Conservation (phyloP, 208 protist genomes). For the Trypanosomatidae sp. region DNA sequence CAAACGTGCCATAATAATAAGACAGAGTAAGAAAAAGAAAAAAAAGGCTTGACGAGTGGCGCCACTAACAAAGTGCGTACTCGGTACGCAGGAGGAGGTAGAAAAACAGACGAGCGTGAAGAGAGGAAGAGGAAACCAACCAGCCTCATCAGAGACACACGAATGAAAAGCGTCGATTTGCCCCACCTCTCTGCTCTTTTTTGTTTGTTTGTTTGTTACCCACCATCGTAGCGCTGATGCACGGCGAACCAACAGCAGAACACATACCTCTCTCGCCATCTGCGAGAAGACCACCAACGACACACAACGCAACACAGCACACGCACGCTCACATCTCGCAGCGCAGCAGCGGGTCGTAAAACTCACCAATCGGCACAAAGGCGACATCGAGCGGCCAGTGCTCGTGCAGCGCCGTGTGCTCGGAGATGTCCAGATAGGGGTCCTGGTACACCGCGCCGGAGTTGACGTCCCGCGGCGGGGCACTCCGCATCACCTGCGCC, state of each 20-base stretch:
- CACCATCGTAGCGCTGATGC: too few relatives aligned
- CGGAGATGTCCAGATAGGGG: slow-evolving; percentile 80
- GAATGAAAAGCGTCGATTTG: too few relatives aligned
- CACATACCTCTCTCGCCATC: neutral
- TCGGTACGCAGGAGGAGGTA: neutral
- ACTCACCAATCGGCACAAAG: slow-evolving; percentile 81
- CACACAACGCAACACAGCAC: neutral
- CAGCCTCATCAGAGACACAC: too few relatives aligned
- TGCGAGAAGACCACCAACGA: neutral
- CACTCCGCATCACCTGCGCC: slow-evolving; percentile 59
- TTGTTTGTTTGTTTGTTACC: too few relatives aligned
- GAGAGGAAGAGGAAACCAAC: too few relatives aligned
- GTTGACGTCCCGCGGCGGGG: slow-evolving; percentile 50
- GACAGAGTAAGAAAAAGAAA: too few relatives aligned
- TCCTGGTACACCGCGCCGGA: slow-evolving; percentile 53
- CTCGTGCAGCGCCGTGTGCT: slow-evolving; percentile 52
- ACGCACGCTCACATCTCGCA: slow-evolving; percentile 70
- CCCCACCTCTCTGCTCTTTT: too few relatives aligned
- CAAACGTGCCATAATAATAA: too few relatives aligned
- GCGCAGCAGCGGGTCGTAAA: slow-evolving; percentile 62
- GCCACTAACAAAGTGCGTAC: neutral
- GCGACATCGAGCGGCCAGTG: slow-evolving; percentile 63
- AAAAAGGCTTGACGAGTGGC: neutral
- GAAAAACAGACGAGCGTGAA: too few relatives aligned
- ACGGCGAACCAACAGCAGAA: too few relatives aligned